Percentiles rank a stretch among this genome's conserved stretches.
phyloP scores from a whole-genome alignment of 768 basidiomycete species.

The Boletellus ananas region DNA sequence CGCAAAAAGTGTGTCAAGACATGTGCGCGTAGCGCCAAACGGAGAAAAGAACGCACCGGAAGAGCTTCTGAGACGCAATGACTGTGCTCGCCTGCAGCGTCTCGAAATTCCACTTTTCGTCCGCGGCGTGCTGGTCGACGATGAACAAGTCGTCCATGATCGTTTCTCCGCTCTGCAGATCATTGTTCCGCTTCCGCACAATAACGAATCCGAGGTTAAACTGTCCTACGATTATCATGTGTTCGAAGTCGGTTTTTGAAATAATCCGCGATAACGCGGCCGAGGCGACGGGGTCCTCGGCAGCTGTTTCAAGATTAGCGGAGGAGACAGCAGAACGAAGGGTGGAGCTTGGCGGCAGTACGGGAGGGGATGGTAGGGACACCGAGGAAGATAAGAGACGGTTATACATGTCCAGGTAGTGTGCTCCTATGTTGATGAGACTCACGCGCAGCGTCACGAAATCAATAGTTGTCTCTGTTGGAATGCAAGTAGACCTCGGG shows the following conservation, averaged over 20 bases:
- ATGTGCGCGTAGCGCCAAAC: not conserved
- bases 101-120: constrained; percentile 99
- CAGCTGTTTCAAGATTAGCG: constrained; percentile 34
- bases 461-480: not conserved
- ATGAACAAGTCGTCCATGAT: constrained; percentile 88
- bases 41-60: constrained; percentile 51
- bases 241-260: constrained; percentile 76
- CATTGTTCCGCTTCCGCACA: constrained; percentile 51
- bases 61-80: constrained; percentile 81
- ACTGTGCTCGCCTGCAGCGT: constrained; percentile 84
- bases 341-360: constrained; percentile 4
- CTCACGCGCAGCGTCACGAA: constrained; percentile 20
- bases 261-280: constrained; percentile 80
- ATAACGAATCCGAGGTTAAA: constrained; percentile 97
- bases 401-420: constrained; percentile 20
- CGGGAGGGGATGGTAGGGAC: not conserved
- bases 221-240: constrained; percentile 87
- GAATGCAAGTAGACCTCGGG: not conserved
- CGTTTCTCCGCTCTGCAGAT: not conserved
- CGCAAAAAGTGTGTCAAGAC: not conserved
- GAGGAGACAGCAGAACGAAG: constrained; percentile 23
- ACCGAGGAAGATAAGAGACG: not conserved
- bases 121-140: constrained; percentile 94
- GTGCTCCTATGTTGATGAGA: constrained; percentile 15
- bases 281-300: constrained; percentile 53